phyloP scores from a whole-genome alignment of 768 basidiomycete species.

The Leccinum fibrillosum region DNA sequence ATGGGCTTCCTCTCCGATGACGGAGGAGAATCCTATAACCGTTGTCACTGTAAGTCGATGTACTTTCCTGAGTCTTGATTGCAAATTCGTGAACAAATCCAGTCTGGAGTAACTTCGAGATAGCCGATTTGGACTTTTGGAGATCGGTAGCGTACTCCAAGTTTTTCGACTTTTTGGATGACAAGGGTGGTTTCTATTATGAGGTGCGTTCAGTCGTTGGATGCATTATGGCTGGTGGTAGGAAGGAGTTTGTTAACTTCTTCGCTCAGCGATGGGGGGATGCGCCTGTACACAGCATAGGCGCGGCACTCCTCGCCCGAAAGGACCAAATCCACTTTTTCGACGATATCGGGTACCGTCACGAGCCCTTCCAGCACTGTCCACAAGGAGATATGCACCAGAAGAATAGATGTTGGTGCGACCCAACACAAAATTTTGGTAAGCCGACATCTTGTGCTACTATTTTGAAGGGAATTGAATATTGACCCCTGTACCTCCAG shows the following conservation, averaged over 20 bases:
- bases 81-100: conserved; percentile 28
- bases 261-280: conserved; percentile 70
- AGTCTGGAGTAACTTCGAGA: conserved; percentile 79
- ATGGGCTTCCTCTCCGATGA: conserved; percentile 74
- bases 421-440: conserved; percentile 71
- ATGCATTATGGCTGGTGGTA: not conserved
- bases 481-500: conserved; percentile 34
- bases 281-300: conserved; percentile 85
- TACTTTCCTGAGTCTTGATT: not conserved
- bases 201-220: conserved; percentile 48
- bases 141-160: conserved; percentile 75
- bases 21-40: conserved; percentile 64
- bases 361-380: conserved; percentile 79
- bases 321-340: conserved; percentile 82
- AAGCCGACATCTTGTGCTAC: conserved; percentile 15
- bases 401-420: conserved; percentile 67
- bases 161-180: conserved; percentile 81
- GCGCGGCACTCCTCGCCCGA: conserved; percentile 68
- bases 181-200: conserved; percentile 87
- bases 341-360: conserved; percentile 79
- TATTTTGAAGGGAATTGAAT: not conserved
- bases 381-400: conserved; percentile 54
- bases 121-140: conserved; percentile 89
- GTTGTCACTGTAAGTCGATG: conserved; percentile 66
- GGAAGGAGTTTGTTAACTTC: not conserved